Base-by-base conservation (phyloP, 768 basidiomycete genomes). In the Boletus vinaceobasis region DNA sequence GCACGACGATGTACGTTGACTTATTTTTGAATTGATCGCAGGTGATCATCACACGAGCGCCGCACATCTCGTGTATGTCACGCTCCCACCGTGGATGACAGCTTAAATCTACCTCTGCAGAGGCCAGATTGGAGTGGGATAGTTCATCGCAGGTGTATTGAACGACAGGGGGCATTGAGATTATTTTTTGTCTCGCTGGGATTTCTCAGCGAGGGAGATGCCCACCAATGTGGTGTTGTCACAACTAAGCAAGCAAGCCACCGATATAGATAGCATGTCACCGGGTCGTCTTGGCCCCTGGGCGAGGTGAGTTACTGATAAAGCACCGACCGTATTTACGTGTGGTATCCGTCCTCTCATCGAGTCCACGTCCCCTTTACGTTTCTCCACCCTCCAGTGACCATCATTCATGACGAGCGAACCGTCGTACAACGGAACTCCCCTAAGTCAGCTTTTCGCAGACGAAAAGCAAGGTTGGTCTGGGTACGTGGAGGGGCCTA, bases 401-500 rank as follows among this genome's bases (percentile, higher is more conserved):
- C 17, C 37, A 37, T 31, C 13, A 32, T 11, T 6, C 40, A 51
- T 57, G 58, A 19, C 42, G n/a, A 48, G n/a, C 43, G 11, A 46
- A 52, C 19, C 8, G 7, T 52, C 50, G 15, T 52, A 35, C 32
- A 29, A 56, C 14, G 58, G 45, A 3, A 26, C 21, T 5, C 47
- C 50, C 1, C 39, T 37, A 9, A 36, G 32, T 26, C 46, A 49
- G n/a, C 23, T 52, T 29, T 60, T 60, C 37, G 54, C 59, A 15
- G 59, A 60, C 23, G 59, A 60, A 46, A 50, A 47, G 47, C 27
- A 27, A n/a, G 60, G 59, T 7, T 60, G 60, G 59, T 35, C 49
- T n/a, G 60, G 59, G 59, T 60, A 33, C 14, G 59, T 51, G 5
- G 15, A 8, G 15, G 7, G 7, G 17, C n/a, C 19, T 2, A 9